A percentile compares a stretch with the other conserved stretches of the same genome.
Conservation (phyloP, 2,329 filamentous ascomycete species). For the Phyllosticta citriasiana region DNA sequence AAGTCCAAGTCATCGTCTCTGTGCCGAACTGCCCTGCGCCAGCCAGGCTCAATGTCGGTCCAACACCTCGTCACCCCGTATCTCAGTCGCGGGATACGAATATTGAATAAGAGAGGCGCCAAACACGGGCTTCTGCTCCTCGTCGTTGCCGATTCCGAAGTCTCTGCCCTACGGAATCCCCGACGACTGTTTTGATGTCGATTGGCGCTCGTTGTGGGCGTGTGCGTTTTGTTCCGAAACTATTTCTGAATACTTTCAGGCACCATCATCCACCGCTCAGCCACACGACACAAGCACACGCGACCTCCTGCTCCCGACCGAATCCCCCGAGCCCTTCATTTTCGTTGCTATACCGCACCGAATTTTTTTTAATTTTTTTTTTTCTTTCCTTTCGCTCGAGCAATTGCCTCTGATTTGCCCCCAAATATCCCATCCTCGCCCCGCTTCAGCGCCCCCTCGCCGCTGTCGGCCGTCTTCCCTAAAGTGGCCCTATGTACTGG, state of each 20-base stretch:
- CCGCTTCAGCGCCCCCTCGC: not conserved
- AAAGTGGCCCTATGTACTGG: not conserved
- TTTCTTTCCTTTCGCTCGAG: not conserved
- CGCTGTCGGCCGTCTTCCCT: not conserved
- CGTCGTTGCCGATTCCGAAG: not conserved
- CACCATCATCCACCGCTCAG: not conserved
- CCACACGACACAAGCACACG: not conserved
- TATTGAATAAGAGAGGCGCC: not conserved
- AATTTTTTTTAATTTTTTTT: not conserved
- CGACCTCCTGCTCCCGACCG: not conserved
- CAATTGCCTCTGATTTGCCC: not conserved
- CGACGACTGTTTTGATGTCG: not conserved
- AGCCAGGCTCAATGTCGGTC: not conserved
- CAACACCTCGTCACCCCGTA: not conserved
- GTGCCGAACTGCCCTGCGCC: not conserved
- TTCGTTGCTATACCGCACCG: not conserved
- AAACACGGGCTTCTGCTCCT: not conserved
- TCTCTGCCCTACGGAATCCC: not conserved
- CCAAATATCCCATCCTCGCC: not conserved
- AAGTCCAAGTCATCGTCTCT: not conserved
- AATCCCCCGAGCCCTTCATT: not conserved
- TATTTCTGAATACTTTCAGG: not conserved
- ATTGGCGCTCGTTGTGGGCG: not conserved
- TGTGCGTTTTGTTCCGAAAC: not conserved
- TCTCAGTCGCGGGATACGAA: not conserved